These are phyloP conservation scores for Metschnikowia proteae DNA, from an alignment of 805 yeast species.

Conservation along the genomic window DNA sequence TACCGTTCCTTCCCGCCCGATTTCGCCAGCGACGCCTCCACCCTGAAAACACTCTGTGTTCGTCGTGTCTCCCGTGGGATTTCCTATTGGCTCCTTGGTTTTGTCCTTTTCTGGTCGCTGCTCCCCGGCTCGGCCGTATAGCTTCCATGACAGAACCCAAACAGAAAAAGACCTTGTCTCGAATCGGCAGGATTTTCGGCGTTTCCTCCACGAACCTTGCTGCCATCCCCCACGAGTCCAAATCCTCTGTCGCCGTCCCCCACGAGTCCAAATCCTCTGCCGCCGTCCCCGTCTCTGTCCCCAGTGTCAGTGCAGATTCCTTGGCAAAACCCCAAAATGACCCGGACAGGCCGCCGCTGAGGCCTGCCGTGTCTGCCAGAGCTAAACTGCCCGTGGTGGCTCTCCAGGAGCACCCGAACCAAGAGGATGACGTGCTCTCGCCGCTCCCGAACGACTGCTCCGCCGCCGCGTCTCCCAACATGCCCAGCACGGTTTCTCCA, in stretches of 20 bases:
- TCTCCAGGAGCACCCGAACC: neutral
- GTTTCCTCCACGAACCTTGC: conserved; percentile 21
- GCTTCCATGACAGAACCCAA: conserved; percentile 20
- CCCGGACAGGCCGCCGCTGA: conserved; percentile 6
- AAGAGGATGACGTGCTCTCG: conserved; percentile 17
- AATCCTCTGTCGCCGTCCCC: conserved; percentile 4
- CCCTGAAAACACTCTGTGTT: conserved; percentile 2
- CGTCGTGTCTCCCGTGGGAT: conserved; percentile 1
- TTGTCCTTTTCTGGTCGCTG: neutral
- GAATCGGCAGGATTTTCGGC: conserved; percentile 26
- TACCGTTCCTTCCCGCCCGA: neutral
- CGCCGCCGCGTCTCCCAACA: conserved; percentile 11
- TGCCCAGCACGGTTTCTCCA: conserved; percentile 7
- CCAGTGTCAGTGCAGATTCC: conserved; percentile 5
- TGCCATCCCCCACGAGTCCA: conserved; percentile 9
- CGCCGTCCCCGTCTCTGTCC: no score
- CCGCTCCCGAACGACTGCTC: conserved; percentile 19
- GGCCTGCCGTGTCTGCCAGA: conserved; percentile 1
- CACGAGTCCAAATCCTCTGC: conserved; percentile 9
- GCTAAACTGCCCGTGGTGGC: conserved; percentile 9
- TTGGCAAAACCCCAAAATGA: conserved; percentile 5
- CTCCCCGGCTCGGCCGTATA: no score
- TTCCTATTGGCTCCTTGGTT: neutral
- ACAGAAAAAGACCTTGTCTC: conserved; percentile 22
- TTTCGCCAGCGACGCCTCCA: neutral